Conservation (phyloP, 495 filamentous ascomycete genomes). For the Penicillium robsamsonii region DNA sequence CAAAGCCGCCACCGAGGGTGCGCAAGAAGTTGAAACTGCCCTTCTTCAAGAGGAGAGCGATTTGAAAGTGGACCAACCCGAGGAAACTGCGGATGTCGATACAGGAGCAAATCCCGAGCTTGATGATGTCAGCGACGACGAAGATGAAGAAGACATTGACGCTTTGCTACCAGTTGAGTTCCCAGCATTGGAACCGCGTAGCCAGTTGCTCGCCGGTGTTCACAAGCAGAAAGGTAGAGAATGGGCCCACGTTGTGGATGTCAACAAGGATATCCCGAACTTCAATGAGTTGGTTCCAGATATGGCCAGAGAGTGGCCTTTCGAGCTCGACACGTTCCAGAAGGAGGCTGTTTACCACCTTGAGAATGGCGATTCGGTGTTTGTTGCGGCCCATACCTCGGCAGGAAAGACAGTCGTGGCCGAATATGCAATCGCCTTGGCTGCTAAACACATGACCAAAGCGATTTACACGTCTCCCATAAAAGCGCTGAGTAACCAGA, state of each 20-base stretch:
- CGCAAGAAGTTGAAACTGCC: slow-evolving; percentile 70
- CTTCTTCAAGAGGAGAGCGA: slow-evolving; percentile 64
- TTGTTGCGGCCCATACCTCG: slow-evolving; percentile 98
- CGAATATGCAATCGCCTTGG: slow-evolving; percentile 95
- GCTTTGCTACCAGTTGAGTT: slow-evolving; percentile 89
- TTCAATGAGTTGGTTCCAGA: slow-evolving; percentile 91
- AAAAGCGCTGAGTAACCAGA: slow-evolving; percentile 97
- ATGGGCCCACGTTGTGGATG: slow-evolving; percentile 98
- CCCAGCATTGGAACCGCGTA: slow-evolving; percentile 83
- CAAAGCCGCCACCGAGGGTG: slow-evolving; percentile 54
- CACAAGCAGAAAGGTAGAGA: slow-evolving; percentile 74
- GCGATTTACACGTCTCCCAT: slow-evolving; percentile 99
- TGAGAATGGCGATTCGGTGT: slow-evolving; percentile 94
- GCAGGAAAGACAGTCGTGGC: slow-evolving; percentile 98
- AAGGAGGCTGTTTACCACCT: slow-evolving; percentile 98
- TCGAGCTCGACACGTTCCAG: slow-evolving; percentile 96
- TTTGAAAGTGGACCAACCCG: slow-evolving; percentile 35
- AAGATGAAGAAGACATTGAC: slow-evolving; percentile 81
- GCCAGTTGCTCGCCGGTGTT: slow-evolving; percentile 66
- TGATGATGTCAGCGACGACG: slow-evolving; percentile 49
- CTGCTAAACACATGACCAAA: slow-evolving; percentile 97
- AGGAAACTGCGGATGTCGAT: slow-evolving; percentile 28
- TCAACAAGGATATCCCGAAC: slow-evolving; percentile 86
- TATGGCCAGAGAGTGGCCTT: slow-evolving; percentile 94
- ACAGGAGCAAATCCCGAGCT: slow-evolving; percentile 47